These are phyloP conservation scores for Amanita pallidorosea DNA, from an alignment of 768 basidiomycete genomes.

Conservation along the genomic window DNA sequence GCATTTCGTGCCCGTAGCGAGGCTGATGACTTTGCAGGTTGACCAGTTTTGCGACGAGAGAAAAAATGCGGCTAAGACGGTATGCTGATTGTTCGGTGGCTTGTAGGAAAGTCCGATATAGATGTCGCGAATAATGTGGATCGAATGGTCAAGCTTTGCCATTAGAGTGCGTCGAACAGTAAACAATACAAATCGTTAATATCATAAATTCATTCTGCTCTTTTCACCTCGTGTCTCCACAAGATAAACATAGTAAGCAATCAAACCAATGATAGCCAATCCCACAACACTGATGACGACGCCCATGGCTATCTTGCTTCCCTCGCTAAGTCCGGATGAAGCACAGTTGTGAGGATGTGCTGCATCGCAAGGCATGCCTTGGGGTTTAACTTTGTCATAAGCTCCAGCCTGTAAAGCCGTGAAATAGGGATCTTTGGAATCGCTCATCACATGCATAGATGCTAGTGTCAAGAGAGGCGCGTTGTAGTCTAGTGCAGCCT, in stretches of 20 bases:
- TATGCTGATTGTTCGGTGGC: constrained; percentile 49
- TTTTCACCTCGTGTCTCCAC: not conserved
- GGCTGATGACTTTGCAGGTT: constrained; percentile 45
- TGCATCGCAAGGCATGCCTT: constrained; percentile 69
- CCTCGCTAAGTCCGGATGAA: constrained; percentile 41
- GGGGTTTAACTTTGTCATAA: constrained; percentile 49
- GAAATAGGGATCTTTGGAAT: constrained; percentile 65
- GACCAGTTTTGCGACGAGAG: constrained; percentile 13
- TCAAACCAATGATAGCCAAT: constrained; percentile 38
- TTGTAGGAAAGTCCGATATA: constrained; percentile 37
- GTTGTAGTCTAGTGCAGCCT: constrained; percentile 83
- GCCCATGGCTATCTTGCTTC: constrained; percentile 61
- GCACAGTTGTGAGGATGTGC: constrained; percentile 47
- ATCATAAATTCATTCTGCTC: not conserved
- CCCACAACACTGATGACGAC: constrained; percentile 56
- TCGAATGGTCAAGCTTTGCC: constrained; percentile 8
- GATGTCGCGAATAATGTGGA: constrained; percentile 23
- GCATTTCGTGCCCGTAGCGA: constrained; percentile 83
- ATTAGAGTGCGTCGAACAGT: not conserved
- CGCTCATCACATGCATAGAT: constrained; percentile 64
- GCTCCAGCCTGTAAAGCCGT: constrained; percentile 59
- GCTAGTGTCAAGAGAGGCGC: constrained; percentile 83
- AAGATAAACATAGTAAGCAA: constrained; percentile 27
- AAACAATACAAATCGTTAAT: not conserved
- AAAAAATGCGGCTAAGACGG: constrained; percentile 52